Percentiles rank a stretch among this genome's conserved stretches.
These are phyloP conservation scores for Tolypocladium album DNA, from an alignment of 2,329 filamentous ascomycete genomes.

Conservation along the genomic window DNA sequence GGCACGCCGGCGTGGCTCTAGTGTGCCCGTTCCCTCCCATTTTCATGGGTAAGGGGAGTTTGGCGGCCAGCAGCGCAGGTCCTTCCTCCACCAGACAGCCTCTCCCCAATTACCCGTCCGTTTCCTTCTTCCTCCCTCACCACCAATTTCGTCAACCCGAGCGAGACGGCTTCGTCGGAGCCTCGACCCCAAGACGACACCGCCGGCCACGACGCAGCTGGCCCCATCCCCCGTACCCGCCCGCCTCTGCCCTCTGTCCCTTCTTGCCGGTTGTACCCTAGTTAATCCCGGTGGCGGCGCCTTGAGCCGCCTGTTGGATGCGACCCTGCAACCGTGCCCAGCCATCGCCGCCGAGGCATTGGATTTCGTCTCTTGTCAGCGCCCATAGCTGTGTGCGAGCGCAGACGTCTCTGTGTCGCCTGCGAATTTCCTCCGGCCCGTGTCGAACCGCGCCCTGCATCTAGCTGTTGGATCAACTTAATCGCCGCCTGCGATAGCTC, in stretches of 20 bases:
- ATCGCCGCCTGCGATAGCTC: constrained; percentile 7
- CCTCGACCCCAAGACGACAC: neutral
- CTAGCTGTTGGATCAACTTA: constrained; percentile 5
- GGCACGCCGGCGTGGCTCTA: constrained; percentile 18
- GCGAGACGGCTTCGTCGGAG: constrained; percentile 19
- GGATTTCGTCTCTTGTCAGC: constrained; percentile 1
- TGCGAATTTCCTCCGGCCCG: neutral
- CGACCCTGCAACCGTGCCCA: neutral
- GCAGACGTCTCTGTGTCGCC: neutral
- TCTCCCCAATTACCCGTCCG: constrained; percentile 27
- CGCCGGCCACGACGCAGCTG: neutral
- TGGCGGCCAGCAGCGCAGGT: constrained; percentile 25
- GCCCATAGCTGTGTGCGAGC: neutral
- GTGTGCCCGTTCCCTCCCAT: constrained; percentile 24
- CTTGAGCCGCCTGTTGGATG: neutral
- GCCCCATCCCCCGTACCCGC: neutral
- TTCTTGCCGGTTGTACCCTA: neutral
- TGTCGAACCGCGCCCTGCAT: constrained; percentile 5
- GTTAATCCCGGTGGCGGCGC: constrained; percentile 1
- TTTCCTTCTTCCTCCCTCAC: constrained; percentile 15
- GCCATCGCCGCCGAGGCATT: constrained; percentile 2
- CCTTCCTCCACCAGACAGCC: constrained; percentile 27
- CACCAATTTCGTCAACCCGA: constrained; percentile 20
- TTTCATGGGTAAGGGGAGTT: constrained; percentile 33
- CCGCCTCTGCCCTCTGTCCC: neutral